phyloP scores from a whole-genome alignment of 257 asterid species.

The Rhazya stricta region DNA sequence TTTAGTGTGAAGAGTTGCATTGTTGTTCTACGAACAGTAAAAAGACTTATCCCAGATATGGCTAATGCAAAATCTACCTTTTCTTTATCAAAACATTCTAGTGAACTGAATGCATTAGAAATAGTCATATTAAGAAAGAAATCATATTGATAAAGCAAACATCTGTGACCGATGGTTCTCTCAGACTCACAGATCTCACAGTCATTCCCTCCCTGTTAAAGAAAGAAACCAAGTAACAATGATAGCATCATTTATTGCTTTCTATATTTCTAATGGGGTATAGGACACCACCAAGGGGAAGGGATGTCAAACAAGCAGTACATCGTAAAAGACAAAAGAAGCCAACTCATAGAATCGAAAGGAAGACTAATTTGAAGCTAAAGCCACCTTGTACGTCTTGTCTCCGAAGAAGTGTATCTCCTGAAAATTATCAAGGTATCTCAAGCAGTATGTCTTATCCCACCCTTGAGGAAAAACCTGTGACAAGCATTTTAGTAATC shows the following conservation, averaged over 20 bases:
- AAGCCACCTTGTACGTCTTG: conserved; percentile 88
- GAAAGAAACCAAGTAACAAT: background rate
- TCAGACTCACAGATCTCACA: conserved; percentile 78
- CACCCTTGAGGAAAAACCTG: conserved; percentile 97
- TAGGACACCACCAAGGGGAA: background rate
- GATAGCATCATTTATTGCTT: background rate
- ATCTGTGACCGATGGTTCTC: conserved; percentile 91
- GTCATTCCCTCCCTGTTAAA: conserved; percentile 88
- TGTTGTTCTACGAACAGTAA: background rate
- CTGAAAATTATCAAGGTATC: conserved; percentile 68
- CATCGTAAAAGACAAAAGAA: background rate
- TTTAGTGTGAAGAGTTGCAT: background rate
- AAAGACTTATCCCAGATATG: background rate
- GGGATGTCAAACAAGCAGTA: background rate
- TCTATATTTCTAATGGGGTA: background rate
- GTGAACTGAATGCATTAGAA: background rate
- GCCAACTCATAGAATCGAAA: background rate
- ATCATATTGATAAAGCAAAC: conserved; percentile 25
- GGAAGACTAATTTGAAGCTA: conserved; percentile 6
- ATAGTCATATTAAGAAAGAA: background rate
- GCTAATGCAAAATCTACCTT: background rate
- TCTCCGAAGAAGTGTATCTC: conserved; percentile 96
- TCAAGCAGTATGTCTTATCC: conserved; percentile 98
- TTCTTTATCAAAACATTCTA: background rate
- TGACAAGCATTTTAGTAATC: conserved; percentile 2